Evolutionary conservation across 345 rosid species (phyloP).

Genomic region (Capsella bursapastoris): DNA sequence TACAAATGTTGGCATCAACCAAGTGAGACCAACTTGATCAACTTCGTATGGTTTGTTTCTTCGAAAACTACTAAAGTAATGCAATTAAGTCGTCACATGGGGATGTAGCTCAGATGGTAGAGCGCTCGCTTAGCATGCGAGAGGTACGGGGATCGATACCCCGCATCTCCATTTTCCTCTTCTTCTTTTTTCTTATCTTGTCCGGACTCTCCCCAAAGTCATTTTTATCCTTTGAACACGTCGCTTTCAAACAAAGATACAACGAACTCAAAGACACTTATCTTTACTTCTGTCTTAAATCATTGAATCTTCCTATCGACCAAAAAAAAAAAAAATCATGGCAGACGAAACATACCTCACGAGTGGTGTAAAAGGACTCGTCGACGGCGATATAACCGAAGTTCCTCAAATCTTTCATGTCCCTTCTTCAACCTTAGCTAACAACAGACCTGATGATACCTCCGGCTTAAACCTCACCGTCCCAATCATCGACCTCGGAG

Average conservation of each 20-base stretch:
- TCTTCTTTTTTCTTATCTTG: too few species aligned
- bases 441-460: conserved; percentile 18
- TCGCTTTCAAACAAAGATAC: too few species aligned
- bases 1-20: too few species aligned
- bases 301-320: background rate
- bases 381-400: conserved; percentile 42
- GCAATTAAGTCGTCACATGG: conserved; percentile 25
- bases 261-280: background rate
- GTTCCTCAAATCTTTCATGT: conserved; percentile 45
- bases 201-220: too few species aligned
- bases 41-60: too few species aligned
- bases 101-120: conserved; percentile 96
- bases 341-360: conserved; percentile 9
- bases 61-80: too few species aligned
- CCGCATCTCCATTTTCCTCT: conserved; percentile 66
- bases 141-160: conserved; percentile 91
- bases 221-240: too few species aligned
- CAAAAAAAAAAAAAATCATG: conserved; percentile 3
- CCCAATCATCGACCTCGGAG: conserved; percentile 49
- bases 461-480: conserved; percentile 29
- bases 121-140: conserved; percentile 95
- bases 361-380: conserved; percentile 52
- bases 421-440: conserved; percentile 25
- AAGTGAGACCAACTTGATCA: too few species aligned
- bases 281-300: background rate